phyloP scores from a whole-genome alignment of 345 rosid species.

The Lepidium didymum region DNA sequence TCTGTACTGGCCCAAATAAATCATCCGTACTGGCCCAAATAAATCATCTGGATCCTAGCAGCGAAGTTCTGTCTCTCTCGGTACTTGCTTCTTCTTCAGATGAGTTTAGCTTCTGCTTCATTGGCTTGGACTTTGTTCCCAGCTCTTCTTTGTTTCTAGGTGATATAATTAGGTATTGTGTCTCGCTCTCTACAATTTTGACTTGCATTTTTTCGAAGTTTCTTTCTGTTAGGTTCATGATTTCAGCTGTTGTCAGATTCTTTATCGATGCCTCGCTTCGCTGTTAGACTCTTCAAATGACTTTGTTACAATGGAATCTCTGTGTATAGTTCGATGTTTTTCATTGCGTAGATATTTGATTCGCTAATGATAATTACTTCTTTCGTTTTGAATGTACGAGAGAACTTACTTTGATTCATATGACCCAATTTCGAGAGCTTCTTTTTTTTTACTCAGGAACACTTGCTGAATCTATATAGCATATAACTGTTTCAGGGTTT shows the following conservation, averaged over 20 bases:
- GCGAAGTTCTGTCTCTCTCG: neutral
- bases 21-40: neutral
- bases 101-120: slow-evolving; percentile 10
- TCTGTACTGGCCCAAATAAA: neutral
- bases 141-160: neutral
- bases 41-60: slow-evolving; percentile 1
- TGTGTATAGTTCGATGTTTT: neutral
- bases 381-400: neutral
- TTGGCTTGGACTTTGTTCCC: neutral
- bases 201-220: neutral
- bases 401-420: neutral
- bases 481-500: neutral
- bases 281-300: neutral
- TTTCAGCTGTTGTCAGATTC: slow-evolving; percentile 4
- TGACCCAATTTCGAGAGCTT: neutral
- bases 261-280: neutral
- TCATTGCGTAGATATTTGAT: neutral
- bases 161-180: neutral
- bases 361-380: neutral
- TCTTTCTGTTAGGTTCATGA: neutral
- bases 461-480: neutral
- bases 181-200: neutral
- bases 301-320: neutral
- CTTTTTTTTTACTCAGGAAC: slow-evolving; percentile 6
- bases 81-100: slow-evolving; percentile 3